Evolutionary conservation across 202 grass and related monocot genomes (phyloP).

Genomic region (Dendrocalamus latiflorus): DNA sequence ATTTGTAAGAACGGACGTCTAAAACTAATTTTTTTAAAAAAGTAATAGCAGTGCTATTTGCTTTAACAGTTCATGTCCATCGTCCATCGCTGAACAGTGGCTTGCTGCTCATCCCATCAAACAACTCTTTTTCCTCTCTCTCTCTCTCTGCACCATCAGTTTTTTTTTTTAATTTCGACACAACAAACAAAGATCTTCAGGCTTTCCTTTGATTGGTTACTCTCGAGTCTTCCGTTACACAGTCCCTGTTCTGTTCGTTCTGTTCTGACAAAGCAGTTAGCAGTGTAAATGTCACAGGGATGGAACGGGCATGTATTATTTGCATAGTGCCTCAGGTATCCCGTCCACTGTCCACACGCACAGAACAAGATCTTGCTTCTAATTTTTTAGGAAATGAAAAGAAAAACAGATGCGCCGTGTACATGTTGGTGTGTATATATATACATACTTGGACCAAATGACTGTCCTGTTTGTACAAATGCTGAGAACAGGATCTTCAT

Average conservation of each 20-base stretch:
- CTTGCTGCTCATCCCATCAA: neutral
- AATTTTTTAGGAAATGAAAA: no score
- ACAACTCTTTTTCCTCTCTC: no score
- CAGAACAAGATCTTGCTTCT: neutral
- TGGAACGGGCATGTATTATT: neutral
- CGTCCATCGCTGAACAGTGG: neutral
- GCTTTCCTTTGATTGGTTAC: no score
- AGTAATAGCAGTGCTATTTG: no score
- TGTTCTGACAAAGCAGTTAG: no score
- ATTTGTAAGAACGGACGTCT: no score
- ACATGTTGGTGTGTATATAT: no score
- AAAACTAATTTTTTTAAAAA: no score
- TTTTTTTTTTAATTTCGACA: neutral
- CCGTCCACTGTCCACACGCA: neutral
- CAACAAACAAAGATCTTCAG: neutral
- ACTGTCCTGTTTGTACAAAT: no score
- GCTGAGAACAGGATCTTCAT: neutral
- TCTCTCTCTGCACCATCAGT: neutral
- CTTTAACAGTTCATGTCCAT: no score
- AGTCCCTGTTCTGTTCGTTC: neutral
- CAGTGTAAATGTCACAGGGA: neutral
- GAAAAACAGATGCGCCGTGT: neutral
- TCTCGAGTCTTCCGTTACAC: neutral
- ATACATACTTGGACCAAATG: no score
- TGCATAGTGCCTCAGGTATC: neutral